Evolutionary conservation across 2,329 filamentous ascomycete genomes (phyloP), one percentile per base, ranked within the genome.

Genomic region (Drechmeria coniospora): DNA sequence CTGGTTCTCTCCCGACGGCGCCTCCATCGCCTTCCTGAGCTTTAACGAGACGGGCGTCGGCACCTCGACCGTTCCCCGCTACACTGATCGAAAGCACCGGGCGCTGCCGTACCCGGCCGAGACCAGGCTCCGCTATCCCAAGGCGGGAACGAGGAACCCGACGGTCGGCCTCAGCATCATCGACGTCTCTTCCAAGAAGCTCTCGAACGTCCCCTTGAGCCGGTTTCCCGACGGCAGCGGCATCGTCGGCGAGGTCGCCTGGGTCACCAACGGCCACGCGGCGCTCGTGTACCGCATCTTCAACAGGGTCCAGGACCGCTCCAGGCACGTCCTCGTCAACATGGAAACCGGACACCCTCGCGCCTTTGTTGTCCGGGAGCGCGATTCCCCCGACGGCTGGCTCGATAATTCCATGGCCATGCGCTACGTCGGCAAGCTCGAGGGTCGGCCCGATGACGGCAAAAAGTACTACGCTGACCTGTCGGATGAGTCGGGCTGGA

Each of bases 1-100:
- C 1, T 95, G 87, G 87, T 94, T 84, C 80, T 86, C 82, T 11
- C 69, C 76, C 15, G 83, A 90, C 49, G 84, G 83, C 21, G 75
- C 82, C 42, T 92, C 79, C 45, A 53, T 94, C 31, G 83, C 87
- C 4, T 94, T 92, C 49, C 57, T 95, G 35, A 75, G 83, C 26
- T 94, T 90, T 6, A 86, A 95, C 46, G 73, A 80, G 55, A 77
- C 73, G 1, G 74, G 72, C 1, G 75, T 80, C 6, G 63, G 60
- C 3, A 77, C 72, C 1, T 79, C 69, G 46, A 69, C 63, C 0
- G 61, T 80, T 8, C 69, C 71, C 0, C 79, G 77, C 47, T 79
- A 71, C 46, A 76, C 75, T 65, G 57, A 68, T 29, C 56, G 61
- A 31, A 48, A 68, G 32, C 49, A 63, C 15, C 45, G 69, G 10